Base-by-base conservation (phyloP, 2,329 filamentous ascomycete species). In the Aspergillus amoenus region DNA sequence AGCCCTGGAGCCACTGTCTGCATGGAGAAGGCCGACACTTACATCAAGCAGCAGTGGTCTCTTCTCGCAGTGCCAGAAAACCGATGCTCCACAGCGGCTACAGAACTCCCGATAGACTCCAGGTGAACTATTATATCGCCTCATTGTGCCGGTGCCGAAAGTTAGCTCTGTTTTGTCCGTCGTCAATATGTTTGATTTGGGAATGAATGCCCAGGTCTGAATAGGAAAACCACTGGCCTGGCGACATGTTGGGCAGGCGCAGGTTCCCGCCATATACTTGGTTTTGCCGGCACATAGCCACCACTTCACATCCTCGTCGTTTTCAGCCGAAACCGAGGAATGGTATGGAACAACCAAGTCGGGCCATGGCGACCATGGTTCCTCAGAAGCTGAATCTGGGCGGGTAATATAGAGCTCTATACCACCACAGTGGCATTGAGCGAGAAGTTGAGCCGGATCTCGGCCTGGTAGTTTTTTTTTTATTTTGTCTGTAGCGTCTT, bases 161-260 rank as follows among this genome's bases (percentile, higher is more conserved):
- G 64, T 56, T 4, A 78, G 57, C 2, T 70, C 65, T 18, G 67
- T 64, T 13, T 72, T 65, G 47, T 78, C 60, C 32, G 70, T 59
- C 24, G 83, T 75, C 17, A 76, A 70, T 52, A 90, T 84, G 63
- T 87, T 85, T 1, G 73, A 69, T n/a, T 78, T 76, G 1, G 85
- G 85, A 0, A 89, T 73, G 65, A 89, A 90, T 0, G 84, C 79
- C 87, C 87, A 90, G 0, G 81, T 75, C 63, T 88, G 82, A 46
- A 89, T 80, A 55, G 88, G 84, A 61, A 84, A 86, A 3, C 87
- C 86, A 1, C 82, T 80, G 0, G 74, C 71, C 3, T 85, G 74
- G 5, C 87, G 83, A 67, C 88, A 91, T 2, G 84, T 83, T 5
- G 73, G 77, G 69, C 88, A 90, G 1, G 80, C 78, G 64, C 87